These are phyloP conservation scores for Amaranthus cruentus DNA, from an alignment of 148 eudicot genomes.

Conservation along the genomic window DNA sequence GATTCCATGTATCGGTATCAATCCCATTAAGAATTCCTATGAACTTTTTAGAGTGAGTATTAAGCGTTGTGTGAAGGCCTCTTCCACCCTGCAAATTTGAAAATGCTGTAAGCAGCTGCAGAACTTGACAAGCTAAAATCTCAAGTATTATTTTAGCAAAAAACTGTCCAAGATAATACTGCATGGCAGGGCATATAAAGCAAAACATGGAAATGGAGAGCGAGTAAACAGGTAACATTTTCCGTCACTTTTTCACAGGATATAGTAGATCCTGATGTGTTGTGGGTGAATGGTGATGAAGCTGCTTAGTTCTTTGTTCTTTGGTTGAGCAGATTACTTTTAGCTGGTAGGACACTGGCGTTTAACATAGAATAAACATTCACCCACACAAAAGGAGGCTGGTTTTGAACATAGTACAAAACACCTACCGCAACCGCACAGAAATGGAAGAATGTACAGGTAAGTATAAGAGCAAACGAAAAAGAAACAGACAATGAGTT, in stretches of 20 bases:
- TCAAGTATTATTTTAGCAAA: neutral
- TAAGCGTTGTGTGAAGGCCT: constrained; percentile 83
- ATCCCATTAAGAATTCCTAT: constrained; percentile 91
- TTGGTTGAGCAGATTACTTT: too few species aligned
- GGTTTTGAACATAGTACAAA: neutral
- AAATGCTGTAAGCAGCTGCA: neutral
- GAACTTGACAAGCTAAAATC: constrained; percentile 18
- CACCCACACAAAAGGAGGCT: too few species aligned
- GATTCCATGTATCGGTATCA: constrained; percentile 94
- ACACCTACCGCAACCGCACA: too few species aligned
- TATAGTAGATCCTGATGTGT: neutral
- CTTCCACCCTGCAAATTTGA: constrained; percentile 58
- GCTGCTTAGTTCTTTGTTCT: neutral
- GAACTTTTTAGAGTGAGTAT: constrained; percentile 77
- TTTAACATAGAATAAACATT: too few species aligned
- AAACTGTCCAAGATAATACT: neutral
- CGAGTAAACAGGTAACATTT: neutral
- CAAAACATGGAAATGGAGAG: neutral
- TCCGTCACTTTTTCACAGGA: neutral
- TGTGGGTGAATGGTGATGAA: neutral
- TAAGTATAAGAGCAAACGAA: too few species aligned
- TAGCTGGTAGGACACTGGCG: too few species aligned
- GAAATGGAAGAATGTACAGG: too few species aligned
- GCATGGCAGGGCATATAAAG: neutral
- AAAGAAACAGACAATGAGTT: too few species aligned